phyloP scores from a whole-genome alignment of 2,329 filamentous ascomycete genomes.

The Colletotrichum sp. region DNA sequence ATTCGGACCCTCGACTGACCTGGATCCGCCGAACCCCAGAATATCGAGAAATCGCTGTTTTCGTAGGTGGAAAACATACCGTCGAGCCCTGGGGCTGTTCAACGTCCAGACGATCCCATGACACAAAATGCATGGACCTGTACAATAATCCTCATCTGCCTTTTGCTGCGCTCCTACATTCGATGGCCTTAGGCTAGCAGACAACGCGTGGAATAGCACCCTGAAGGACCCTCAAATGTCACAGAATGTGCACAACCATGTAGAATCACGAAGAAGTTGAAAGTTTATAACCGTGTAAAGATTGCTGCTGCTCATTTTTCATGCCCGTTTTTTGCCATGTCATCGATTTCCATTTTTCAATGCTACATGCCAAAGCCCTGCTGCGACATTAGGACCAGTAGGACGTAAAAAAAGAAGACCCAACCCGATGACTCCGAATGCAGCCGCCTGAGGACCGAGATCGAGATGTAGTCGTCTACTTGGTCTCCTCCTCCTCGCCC shows the following conservation, averaged over 20 bases:
- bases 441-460: slow-evolving; percentile 55
- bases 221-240: not conserved
- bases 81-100: not conserved
- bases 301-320: slow-evolving; percentile 24
- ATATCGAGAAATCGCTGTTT: not conserved
- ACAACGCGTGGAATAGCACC: not conserved
- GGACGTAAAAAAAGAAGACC: slow-evolving; percentile 52
- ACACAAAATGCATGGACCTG: not conserved
- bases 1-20: not conserved
- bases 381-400: slow-evolving; percentile 53
- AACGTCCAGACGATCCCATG: not conserved
- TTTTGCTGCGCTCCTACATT: not conserved
- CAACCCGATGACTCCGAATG: slow-evolving; percentile 66
- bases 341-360: slow-evolving; percentile 55
- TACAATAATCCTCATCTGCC: not conserved
- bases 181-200: not conserved
- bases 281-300: slow-evolving; percentile 12
- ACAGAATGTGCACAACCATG: not conserved
- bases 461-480: slow-evolving; percentile 48
- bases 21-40: not conserved
- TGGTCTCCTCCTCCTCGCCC: slow-evolving; percentile 69
- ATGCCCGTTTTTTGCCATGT: slow-evolving; percentile 20
- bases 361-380: slow-evolving; percentile 62
- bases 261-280: not conserved
- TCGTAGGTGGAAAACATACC: not conserved